Evolutionary conservation across 164 flowering plant genomes (phyloP), one percentile per base, ranked within the genome.

Genomic region (Nymphaea colorata): DNA sequence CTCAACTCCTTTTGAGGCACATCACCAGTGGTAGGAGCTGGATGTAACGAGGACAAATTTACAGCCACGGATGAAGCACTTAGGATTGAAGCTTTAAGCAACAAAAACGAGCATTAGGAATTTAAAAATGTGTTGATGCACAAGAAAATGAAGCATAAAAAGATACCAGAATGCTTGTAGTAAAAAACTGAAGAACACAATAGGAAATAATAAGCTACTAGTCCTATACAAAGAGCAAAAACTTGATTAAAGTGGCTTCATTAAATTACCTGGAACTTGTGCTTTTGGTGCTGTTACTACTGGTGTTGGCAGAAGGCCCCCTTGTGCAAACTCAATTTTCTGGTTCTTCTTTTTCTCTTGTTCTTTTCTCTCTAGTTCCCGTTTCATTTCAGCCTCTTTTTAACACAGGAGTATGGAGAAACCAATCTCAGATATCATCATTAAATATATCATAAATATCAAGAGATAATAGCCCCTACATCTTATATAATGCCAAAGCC

Each of bases 321-420:
- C 89, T 64, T 88, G 61, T 71, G 79, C 69, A 84, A 87, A 94
- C 3, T 94, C 99, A 66, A 88, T 70, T 73, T 87, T 92, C 62
- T 65, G 96, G 71, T 71, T 89, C 75, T 74, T 88, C 81, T 91
- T 94, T 79, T 71, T 87, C 72, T 94, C 99, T 72, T 81, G 93
- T 68, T 90, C 97, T 76, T 81, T 91, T 66, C 91, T 84, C 66
- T 90, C 97, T 79, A 79, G 73, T 73, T 89, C 97, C 72, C 85
- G 91, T 75, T 80, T 88, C 91, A 87, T 83, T 69, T 91, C 96
- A 74, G 82, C 91, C 83, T 94, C 99, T 94, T 75, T 61, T 64
- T 43, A 11, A 71, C 3, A 59, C 15, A 45, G 25, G 43, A 42
- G 41, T 41, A 47, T 2, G 42, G 5, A 63, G 36, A 14, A 64